Evolutionary conservation across 306 rosid genomes (phyloP).

Genomic region (Corylus americana): DNA sequence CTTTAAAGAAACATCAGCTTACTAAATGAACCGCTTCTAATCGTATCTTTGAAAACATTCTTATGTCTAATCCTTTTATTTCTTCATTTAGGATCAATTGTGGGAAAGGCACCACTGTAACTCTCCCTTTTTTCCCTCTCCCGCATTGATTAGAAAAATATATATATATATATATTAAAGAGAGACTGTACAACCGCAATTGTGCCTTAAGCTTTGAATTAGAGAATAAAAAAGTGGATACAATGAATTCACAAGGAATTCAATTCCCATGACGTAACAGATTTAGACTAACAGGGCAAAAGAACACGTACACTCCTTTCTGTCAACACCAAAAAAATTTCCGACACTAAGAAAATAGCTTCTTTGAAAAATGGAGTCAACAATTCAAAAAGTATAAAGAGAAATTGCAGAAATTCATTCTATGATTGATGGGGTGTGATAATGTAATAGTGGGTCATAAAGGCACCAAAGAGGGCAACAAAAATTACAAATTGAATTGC

Average conservation of each 20-base stretch:
- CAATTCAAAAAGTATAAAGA: neutral
- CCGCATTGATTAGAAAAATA: too few relatives aligned
- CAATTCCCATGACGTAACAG: neutral
- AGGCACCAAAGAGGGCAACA: slow-evolving; percentile 26
- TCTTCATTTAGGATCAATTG: too few relatives aligned
- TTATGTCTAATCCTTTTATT: too few relatives aligned
- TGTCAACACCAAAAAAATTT: neutral
- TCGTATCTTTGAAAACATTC: too few relatives aligned
- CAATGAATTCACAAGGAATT: neutral
- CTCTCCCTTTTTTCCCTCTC: too few relatives aligned
- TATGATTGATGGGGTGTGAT: neutral
- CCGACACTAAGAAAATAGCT: neutral
- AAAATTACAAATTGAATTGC: slow-evolving; percentile 45
- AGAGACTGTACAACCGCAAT: neutral
- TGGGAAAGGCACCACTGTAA: too few relatives aligned
- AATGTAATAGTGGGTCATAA: slow-evolving; percentile 19
- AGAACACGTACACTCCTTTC: neutral
- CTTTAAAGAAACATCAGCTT: neutral
- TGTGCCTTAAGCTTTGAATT: neutral
- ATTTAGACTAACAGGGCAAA: too few relatives aligned
- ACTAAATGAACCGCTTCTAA: too few relatives aligned
- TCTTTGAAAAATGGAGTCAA: neutral
- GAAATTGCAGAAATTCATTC: neutral
- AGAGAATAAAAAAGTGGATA: neutral
- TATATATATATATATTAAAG: neutral